Base-by-base conservation (phyloP, 2,329 filamentous ascomycete species). In the Colletotrichum cordylinicola region DNA sequence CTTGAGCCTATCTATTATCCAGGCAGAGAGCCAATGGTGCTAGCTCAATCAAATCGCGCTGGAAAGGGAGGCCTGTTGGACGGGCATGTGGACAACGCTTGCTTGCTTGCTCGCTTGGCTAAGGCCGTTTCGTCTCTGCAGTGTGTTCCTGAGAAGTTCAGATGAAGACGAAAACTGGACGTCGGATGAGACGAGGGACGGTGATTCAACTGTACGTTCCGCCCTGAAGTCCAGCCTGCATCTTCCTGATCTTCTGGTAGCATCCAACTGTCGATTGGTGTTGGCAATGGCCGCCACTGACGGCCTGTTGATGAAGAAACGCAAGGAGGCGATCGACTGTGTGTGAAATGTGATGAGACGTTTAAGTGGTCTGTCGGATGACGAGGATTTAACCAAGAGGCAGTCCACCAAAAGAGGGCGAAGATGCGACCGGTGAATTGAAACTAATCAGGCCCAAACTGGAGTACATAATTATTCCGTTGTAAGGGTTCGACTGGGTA, bases 111-210 rank as follows among this genome's bases (percentile, higher is more conserved):
- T 4, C 24, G 70, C 73, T 65, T 73, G 62, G 72, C 69, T 68
- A 72, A 33, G 31, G 73, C 43, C 64, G 74, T 75, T 75, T 75
- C 74, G 74, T 65, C 64, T 72, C 39, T 64, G 62, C 48, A 52
- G 52, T 64, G 58, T 48, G 65, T 70, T 56, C 66, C 48, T 33
- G 33, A 29, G 31, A 35, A 69, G 67, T 74, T 74, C 71, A 70
- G 71, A 74, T 39, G 71, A 74, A 55, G 65, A 56, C 27, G 12
- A 35, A 70, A 60, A 60, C 10, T 68, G 24, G 43, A 70, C 12
- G 37, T 62, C 72, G 61, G 39, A 62, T 67, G 55, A 56, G 62
- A 75, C 27, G 39, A 39, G 33, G 56, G 9, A 52, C 37, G 33
- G 31, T 64, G 61, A 27, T 64, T 64, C 29, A 31, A 33, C 58